Conservation (phyloP, 306 rosid species). For the Styphnolobium japonicum region DNA sequence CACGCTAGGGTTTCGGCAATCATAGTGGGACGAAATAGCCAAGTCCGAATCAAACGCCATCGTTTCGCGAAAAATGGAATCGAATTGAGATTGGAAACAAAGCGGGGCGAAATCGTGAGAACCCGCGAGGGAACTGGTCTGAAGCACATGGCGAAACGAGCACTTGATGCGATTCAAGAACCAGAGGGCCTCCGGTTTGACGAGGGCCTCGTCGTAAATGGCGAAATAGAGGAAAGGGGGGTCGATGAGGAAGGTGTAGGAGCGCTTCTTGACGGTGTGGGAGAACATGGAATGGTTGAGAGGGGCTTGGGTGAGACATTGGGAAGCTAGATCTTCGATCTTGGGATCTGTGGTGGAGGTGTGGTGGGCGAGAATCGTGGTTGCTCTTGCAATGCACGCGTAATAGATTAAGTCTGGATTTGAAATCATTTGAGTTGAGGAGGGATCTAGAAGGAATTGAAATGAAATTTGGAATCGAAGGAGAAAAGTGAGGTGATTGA, state of each 20-base stretch:
- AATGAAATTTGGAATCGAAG: not conserved
- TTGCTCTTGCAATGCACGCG: slow-evolving; percentile 72
- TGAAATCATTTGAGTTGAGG: slow-evolving; percentile 51
- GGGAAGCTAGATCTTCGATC: slow-evolving; percentile 52
- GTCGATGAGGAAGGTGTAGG: slow-evolving; percentile 54
- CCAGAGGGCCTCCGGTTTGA: slow-evolving; percentile 46
- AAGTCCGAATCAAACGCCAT: slow-evolving; percentile 19
- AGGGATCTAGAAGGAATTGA: not conserved
- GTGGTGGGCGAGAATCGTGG: slow-evolving; percentile 59
- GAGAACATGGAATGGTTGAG: slow-evolving; percentile 58
- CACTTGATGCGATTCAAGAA: slow-evolving; percentile 50
- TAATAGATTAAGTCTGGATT: slow-evolving; percentile 66
- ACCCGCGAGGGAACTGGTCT: slow-evolving; percentile 15
- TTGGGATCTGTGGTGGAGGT: slow-evolving; percentile 33
- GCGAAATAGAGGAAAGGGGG: slow-evolving; percentile 61
- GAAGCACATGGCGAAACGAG: slow-evolving; percentile 31
- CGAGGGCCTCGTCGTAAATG: slow-evolving; percentile 47
- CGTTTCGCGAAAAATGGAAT: slow-evolving; percentile 32
- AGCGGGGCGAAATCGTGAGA: slow-evolving; percentile 26
- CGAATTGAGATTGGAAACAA: slow-evolving; percentile 65
- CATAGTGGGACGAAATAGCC: slow-evolving; percentile 9
- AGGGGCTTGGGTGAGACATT: slow-evolving; percentile 67
- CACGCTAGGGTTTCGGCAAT: slow-evolving; percentile 29
- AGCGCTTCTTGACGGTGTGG: slow-evolving; percentile 59
- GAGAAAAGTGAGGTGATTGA: too few species aligned